phyloP scores from a whole-genome alignment of 805 yeast species.

The Monosporozyma servazzii region DNA sequence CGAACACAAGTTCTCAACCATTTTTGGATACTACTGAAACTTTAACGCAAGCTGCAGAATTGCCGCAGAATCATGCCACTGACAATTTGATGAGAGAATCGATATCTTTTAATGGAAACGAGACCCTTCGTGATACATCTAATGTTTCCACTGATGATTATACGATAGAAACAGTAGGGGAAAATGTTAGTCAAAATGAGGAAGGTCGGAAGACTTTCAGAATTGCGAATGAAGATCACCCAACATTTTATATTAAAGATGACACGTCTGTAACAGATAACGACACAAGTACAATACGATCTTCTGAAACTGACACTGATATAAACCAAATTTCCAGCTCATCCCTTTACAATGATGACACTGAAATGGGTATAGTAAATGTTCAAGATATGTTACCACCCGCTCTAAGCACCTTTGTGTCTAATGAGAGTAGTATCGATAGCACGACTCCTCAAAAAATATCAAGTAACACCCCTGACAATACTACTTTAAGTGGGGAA shows the following conservation, averaged over 20 bases:
- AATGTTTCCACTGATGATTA: background rate
- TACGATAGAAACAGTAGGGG: background rate
- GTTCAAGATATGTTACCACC: background rate
- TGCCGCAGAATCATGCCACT: background rate
- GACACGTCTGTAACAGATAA: conserved; percentile 8
- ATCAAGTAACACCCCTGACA: background rate
- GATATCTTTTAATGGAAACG: background rate
- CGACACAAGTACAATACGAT: background rate
- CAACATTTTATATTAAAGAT: conserved; percentile 19
- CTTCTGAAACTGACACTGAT: background rate
- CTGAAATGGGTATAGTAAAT: background rate
- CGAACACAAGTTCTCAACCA: background rate
- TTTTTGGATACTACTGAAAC: background rate
- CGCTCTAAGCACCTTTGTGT: background rate
- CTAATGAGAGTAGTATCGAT: background rate
- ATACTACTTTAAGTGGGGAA: background rate
- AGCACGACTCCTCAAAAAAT: background rate
- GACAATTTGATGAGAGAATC: background rate
- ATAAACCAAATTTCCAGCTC: background rate
- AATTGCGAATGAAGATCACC: conserved; percentile 26
- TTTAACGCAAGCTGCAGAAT: background rate
- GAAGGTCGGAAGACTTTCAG: conserved; percentile 17
- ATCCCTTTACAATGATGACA: background rate
- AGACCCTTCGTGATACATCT: background rate
- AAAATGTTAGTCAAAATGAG: background rate